Evolutionary conservation across 352 stramenopile species (phyloP), one percentile per base, ranked within the genome.

Genomic region (Globisporangium nagaii): DNA sequence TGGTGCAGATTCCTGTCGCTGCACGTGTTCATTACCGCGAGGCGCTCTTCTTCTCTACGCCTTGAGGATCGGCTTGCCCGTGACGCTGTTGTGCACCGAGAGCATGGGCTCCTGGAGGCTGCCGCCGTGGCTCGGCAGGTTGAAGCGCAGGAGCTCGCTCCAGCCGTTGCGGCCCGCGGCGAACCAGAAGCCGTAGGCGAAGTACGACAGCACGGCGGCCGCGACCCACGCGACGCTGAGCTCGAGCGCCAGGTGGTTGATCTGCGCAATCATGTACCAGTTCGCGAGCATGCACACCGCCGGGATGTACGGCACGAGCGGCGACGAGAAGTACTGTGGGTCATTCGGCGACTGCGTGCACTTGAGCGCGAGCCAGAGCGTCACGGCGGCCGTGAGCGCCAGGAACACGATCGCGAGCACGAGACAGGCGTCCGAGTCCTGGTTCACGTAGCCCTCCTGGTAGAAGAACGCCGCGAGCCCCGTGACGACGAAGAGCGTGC

Each of bases 261-360:
- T 71, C 60, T 88, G 77, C 6, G 74, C 55, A 44, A 84, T 79
- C 63, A 88, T 65, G 57, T 85, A 86, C 68, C 71, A 88, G 68
- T 88, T 70, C 27, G 75, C 63, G 24, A 82, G 52, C 46, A 88
- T 85, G 47, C 70, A 70, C 37, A 86, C 49, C 42, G 58, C 65
- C 22, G 68, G 77, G 17, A 86, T 61, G 56, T 79, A 86, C 12
- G 77, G 77, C 58, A 86, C 75, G 15, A 86, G 61, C 30, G 77
- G 77, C 37, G 74, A 72, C 15, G 64, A 40, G 57, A 79, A 88
- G 45, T 67, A 47, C 30, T 45, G 44, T 8, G 56, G 41, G 20
- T 63, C n/a, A 48, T 70, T 80, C 35, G 37, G 49, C 13, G 53
- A 51, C 40, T 82, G 68, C 19, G 70, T 62, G 32, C 70, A 88